These are phyloP conservation scores for Chaetomium olivaceum DNA, from an alignment of 2,329 filamentous ascomycete species.

Conservation along the genomic window DNA sequence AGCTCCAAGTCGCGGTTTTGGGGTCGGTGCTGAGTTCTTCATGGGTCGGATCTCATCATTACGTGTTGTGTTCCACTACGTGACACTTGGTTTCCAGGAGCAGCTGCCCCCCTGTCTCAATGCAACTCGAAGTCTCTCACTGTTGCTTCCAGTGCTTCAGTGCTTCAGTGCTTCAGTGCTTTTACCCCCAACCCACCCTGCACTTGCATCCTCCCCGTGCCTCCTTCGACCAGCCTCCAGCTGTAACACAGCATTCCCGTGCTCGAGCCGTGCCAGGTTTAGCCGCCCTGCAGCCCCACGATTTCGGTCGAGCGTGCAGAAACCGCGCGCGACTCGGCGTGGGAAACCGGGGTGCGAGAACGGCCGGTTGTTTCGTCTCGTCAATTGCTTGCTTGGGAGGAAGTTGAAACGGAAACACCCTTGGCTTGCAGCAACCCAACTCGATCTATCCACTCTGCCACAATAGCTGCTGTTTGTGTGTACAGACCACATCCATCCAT, in stretches of 20 bases:
- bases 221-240: constrained; percentile 1
- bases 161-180: not conserved
- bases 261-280: not conserved
- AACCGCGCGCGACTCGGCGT: not conserved
- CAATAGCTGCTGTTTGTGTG: not conserved
- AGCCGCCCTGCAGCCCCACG: constrained; percentile 15
- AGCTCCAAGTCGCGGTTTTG: not conserved
- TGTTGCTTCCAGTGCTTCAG: not conserved
- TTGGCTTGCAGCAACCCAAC: constrained; percentile 5
- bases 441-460: not conserved
- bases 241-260: constrained; percentile 11
- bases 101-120: not conserved
- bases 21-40: not conserved
- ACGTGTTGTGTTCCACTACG: not conserved
- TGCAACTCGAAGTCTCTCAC: not conserved
- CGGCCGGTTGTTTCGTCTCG: constrained; percentile 1
- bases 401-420: not conserved
- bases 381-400: not conserved
- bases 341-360: not conserved
- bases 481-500: not conserved
- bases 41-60: not conserved
- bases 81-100: not conserved
- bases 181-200: not conserved
- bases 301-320: not conserved
- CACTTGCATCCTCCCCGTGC: not conserved